Base-by-base conservation (phyloP, 2,329 filamentous ascomycete species). In the Pestalotiopsis sp. region DNA sequence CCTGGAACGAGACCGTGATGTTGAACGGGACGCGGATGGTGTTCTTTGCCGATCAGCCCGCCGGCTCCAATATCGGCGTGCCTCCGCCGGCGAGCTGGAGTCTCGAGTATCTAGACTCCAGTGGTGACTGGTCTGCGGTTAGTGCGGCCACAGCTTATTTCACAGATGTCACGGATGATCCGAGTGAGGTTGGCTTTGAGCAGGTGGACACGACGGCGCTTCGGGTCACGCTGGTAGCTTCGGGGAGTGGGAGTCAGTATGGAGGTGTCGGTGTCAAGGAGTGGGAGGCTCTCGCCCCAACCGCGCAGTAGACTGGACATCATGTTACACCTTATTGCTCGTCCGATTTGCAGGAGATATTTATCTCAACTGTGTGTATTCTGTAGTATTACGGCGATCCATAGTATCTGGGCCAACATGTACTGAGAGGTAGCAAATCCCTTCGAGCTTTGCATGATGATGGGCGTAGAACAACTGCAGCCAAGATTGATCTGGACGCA, bases 1-100 rank as follows among this genome's bases (percentile, higher is more conserved):
- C 73, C 4, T 80, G 79, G 78, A 70, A 75, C 36, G 23, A 66
- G 2, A 68, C 76, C 0, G 76, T 79, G 17, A 65, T 73, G 62
- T 74, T 81, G 39, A 75, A 78, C 67, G 77, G 76, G 0, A 72
- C 73, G 12, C 74, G 75, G 2, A 71, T 79, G 20, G 72, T 76
- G 9, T 78, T 78, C 67, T 79, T 79, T 67, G 74, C 77, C 0
- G 77, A 79, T 52, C 73, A 77, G 39, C 70, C 73, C 1, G 76
- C 75, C 0, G 77, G 77, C 3, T 74, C 76, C 2, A 73, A 73
- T n/a, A 65, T 77, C 4, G 76, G 78, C 1, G 75, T 79, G 3
- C 76, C 78, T 13, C 77, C 77, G 1, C 77, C 77, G 3, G 71
- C 71, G 1, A 70, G 70, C 9, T 78, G 77, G 77, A 70, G 66